These are phyloP conservation scores for Ganoderma meredithae DNA, from an alignment of 1,284 basidiomycete genomes.

Conservation along the genomic window DNA sequence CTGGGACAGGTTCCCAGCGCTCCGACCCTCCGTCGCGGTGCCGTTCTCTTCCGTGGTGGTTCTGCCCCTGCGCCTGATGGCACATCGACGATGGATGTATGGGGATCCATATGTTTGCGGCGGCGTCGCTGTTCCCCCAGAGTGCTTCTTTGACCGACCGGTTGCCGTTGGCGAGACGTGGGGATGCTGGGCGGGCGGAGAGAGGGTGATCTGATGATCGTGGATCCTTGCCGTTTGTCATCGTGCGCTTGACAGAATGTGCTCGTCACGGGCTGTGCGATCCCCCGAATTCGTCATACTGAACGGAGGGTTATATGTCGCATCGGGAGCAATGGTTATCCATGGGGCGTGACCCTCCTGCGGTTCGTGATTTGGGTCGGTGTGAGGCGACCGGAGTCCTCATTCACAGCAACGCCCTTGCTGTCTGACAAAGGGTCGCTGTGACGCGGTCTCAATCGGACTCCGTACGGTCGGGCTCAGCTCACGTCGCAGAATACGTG, in stretches of 20 bases:
- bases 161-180: conserved; percentile 2
- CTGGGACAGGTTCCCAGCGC: conserved; percentile 15
- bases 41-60: conserved; percentile 9
- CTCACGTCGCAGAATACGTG: not conserved
- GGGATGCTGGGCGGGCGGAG: conserved; percentile 5
- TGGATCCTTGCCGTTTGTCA: conserved; percentile 21
- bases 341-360: not conserved
- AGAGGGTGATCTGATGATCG: conserved; percentile 28
- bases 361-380: not conserved
- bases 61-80: not conserved
- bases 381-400: not conserved
- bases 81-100: conserved; percentile 1
- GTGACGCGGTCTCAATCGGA: not conserved
- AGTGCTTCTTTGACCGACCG: not conserved
- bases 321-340: not conserved
- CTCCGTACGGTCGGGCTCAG: not conserved
- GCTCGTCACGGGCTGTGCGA: conserved; percentile 11
- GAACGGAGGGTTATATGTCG: not conserved
- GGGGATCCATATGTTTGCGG: conserved; percentile 19
- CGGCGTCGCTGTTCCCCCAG: conserved; percentile 9
- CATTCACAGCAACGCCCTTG: not conserved
- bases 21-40: conserved; percentile 9
- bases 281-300: not conserved
- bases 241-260: conserved; percentile 15
- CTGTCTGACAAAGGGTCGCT: not conserved